Percentiles rank a stretch among this genome's conserved stretches.
Conservation (phyloP, 352 stramenopile genomes). For the Achlya hypogyna region DNA sequence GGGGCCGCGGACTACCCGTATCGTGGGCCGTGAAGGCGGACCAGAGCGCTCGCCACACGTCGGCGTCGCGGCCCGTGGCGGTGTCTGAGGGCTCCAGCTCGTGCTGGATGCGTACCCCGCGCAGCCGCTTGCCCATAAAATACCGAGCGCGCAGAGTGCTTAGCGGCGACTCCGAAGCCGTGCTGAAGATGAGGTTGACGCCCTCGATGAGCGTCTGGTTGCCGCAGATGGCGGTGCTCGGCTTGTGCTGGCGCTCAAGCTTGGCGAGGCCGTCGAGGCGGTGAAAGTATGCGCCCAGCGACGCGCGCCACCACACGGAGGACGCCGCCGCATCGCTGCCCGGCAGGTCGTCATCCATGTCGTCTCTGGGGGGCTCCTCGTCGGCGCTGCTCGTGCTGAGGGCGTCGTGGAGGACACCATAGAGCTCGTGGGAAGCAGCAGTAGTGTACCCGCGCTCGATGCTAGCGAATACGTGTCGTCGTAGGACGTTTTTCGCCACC, state of each 20-base stretch:
- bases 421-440: too few relatives aligned
- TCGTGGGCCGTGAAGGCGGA: conserved; percentile 12
- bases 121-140: conserved; percentile 29
- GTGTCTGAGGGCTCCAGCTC: conserved; percentile 8
- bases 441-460: too few relatives aligned
- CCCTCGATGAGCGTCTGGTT: conserved; percentile 46
- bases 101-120: background rate
- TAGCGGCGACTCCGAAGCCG: background rate
- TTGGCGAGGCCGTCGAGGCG: conserved; percentile 42
- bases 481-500: conserved; percentile 10
- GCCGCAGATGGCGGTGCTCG: conserved; percentile 56
- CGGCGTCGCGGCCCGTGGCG: background rate
- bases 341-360: background rate
- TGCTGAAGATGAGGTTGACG: conserved; percentile 18
- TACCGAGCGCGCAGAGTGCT: conserved; percentile 12
- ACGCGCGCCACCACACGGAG: background rate
- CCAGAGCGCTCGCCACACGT: conserved; percentile 24
- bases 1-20: background rate
- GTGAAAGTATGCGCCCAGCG: conserved; percentile 38
- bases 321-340: background rate
- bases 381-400: too few relatives aligned
- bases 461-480: too few relatives aligned
- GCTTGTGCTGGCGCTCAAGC: conserved; percentile 28
- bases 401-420: too few relatives aligned
- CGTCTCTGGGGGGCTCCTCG: too few relatives aligned